These are phyloP conservation scores for Mycena indigotica DNA, from an alignment of 768 basidiomycete species.

Conservation along the genomic window DNA sequence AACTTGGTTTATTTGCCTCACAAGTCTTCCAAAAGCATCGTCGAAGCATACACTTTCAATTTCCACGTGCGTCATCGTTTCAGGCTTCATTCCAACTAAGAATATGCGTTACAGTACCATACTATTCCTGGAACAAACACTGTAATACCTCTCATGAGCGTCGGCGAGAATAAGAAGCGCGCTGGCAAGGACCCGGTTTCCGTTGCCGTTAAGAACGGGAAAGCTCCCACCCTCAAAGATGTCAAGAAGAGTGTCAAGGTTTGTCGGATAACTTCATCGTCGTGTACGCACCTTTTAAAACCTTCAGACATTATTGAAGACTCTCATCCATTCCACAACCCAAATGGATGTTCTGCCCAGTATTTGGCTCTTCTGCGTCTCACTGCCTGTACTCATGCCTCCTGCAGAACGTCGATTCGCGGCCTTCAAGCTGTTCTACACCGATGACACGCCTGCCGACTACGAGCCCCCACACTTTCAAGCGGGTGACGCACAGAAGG, in stretches of 20 bases:
- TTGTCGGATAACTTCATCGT: slow-evolving; percentile 1
- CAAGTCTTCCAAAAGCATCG: slow-evolving; percentile 55
- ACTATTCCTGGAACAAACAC: slow-evolving; percentile 60
- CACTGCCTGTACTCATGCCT: slow-evolving; percentile 3
- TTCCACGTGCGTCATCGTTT: slow-evolving; percentile 55
- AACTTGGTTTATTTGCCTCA: slow-evolving; percentile 6
- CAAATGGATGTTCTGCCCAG: slow-evolving; percentile 82
- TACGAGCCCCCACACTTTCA: slow-evolving; percentile 86
- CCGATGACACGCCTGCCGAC: slow-evolving; percentile 73
- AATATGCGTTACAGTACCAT: slow-evolving; percentile 55
- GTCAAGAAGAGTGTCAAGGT: slow-evolving; percentile 85
- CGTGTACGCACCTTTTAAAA: slow-evolving; percentile 1
- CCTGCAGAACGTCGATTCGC: slow-evolving; percentile 73
- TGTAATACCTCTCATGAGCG: slow-evolving; percentile 70
- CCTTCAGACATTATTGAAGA: slow-evolving; percentile 74
- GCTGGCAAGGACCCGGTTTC: slow-evolving; percentile 56
- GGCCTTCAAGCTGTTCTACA: slow-evolving; percentile 88
- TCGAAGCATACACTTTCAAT: slow-evolving; percentile 89
- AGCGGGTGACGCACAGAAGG: slow-evolving; percentile 67
- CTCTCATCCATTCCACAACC: slow-evolving; percentile 74
- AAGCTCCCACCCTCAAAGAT: slow-evolving; percentile 72
- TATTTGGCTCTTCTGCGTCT: slow-evolving; percentile 35
- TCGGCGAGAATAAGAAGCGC: slow-evolving; percentile 57
- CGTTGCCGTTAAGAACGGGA: slow-evolving; percentile 60
- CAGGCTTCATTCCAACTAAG: not conserved